These are phyloP conservation scores for Hypoxylon lienhwacheense DNA, from an alignment of 495 filamentous ascomycete species.

Conservation along the genomic window DNA sequence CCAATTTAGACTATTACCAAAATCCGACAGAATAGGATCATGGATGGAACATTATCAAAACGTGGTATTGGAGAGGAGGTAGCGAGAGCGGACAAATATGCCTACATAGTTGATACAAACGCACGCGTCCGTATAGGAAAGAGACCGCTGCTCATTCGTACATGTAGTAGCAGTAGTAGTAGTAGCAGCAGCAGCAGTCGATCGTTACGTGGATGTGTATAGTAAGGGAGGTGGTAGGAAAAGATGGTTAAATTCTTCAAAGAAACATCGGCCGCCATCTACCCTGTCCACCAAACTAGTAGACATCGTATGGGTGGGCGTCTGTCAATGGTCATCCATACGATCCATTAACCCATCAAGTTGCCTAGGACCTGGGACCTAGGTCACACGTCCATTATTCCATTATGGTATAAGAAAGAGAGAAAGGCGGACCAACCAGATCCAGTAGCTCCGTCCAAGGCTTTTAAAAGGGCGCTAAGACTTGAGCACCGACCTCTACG, in stretches of 20 bases:
- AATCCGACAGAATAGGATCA: background rate
- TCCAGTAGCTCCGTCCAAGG: conserved; percentile 16
- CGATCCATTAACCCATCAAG: no score
- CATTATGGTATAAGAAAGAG: no score
- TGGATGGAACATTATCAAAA: conserved; percentile 4
- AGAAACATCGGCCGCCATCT: background rate
- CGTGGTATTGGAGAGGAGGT: background rate
- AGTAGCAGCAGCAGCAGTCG: background rate
- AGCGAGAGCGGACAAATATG: background rate
- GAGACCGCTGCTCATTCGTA: background rate
- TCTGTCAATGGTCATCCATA: no score
- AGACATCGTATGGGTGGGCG: conserved; percentile 1
- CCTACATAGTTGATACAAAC: no score
- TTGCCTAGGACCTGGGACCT: no score
- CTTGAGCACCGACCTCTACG: no score
- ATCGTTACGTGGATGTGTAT: background rate
- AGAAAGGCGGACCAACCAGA: conserved; percentile 22
- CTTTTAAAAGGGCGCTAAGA: background rate
- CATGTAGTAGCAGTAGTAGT: background rate
- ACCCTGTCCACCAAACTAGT: background rate
- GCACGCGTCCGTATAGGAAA: background rate
- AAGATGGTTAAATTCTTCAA: no score
- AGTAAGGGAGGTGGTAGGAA: background rate
- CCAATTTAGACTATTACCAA: background rate
- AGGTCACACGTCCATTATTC: no score